Percentiles rank a stretch among this genome's conserved stretches.
These are phyloP conservation scores for Trametes cingulata DNA, from an alignment of 768 basidiomycete species.

Conservation along the genomic window DNA sequence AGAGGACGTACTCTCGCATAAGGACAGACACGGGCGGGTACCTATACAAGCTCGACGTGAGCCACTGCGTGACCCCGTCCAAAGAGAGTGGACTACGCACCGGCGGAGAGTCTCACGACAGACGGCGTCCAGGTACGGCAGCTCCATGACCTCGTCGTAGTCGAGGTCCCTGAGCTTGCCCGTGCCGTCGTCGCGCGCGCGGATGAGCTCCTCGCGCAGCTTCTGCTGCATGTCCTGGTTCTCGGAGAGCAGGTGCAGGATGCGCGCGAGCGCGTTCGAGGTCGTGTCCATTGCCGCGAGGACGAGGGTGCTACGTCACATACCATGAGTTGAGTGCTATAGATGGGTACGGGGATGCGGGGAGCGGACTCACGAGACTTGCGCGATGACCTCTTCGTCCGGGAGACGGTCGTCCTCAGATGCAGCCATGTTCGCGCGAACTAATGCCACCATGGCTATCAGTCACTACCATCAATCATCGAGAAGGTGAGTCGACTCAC, in stretches of 20 bases:
- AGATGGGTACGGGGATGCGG: neutral
- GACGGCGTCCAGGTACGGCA: conserved; percentile 68
- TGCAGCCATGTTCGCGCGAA: conserved; percentile 39
- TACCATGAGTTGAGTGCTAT: neutral
- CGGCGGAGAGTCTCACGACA: conserved; percentile 60
- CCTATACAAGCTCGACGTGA: conserved; percentile 4
- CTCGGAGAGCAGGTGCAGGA: conserved; percentile 28
- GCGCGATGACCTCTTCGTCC: conserved; percentile 38
- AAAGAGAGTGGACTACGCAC: conserved; percentile 50
- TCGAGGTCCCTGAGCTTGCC: conserved; percentile 31
- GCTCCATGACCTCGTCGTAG: conserved; percentile 18
- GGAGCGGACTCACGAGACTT: conserved; percentile 26
- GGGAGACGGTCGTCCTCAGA: conserved; percentile 6
- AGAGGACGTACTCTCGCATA: conserved; percentile 9
- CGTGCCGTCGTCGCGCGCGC: conserved; percentile 25
- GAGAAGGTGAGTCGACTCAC: conserved; percentile 31
- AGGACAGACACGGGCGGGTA: conserved; percentile 12
- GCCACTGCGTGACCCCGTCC: conserved; percentile 30
- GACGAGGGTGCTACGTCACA: conserved; percentile 20
- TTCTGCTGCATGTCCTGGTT: conserved; percentile 39
- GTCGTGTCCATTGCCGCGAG: conserved; percentile 33
- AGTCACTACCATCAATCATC: neutral
- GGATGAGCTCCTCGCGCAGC: conserved; percentile 27
- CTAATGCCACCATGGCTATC: conserved; percentile 22
- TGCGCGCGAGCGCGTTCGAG: conserved; percentile 24